Evolutionary conservation across 768 basidiomycete species (phyloP), one percentile per base, ranked within the genome.

Genomic region (Phlebiopsis gigantea): DNA sequence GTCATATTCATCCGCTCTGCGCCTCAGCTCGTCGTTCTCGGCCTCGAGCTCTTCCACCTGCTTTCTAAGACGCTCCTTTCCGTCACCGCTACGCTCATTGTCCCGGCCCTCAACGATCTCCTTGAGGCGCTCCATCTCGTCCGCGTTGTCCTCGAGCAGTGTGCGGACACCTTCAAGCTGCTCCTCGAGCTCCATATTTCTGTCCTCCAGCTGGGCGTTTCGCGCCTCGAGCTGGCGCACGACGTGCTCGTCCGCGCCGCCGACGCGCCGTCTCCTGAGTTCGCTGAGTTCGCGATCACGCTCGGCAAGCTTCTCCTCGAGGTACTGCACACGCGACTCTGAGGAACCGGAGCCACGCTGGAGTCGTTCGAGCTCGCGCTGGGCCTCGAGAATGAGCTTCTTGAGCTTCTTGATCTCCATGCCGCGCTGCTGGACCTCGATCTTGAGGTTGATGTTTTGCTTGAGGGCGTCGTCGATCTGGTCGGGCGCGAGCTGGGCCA

Each of bases 401-500:
- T 92, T 92, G 58, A 92, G 77, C 69, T 90, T 91, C 78, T 96
- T 96, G 66, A 93, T 81, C 72, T 96, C 94, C 74, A 90, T 84
- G 12, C 90, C 87, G 1, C 90, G 84, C 65, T 92, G 86, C 63
- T 93, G 89, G 1, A 93, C 90, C 68, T 94, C 91, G 63, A 94
- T 87, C 72, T 96, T 96, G 66, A 96, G 85, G 61, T 86, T 87
- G 66, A 93, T 90, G 65, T 96, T 96, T 71, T 96, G 92, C 63
- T 94, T 92, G 56, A 93, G 80, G 4, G 88, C 90, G 4, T 89
- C 88, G 65, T 97, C 90, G 68, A 95, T 89, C 66, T 97, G 89
- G 68, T 96, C 93, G 0, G 93, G 93, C 0, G 90, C 89, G 47
- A 94, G 83, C 64, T 91, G 85, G 1, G 88, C 88, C 15, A 99